Evolutionary conservation across 1,284 basidiomycete species (phyloP), one percentile per base, ranked within the genome.

Genomic region (Mrakiaceae sp.): DNA sequence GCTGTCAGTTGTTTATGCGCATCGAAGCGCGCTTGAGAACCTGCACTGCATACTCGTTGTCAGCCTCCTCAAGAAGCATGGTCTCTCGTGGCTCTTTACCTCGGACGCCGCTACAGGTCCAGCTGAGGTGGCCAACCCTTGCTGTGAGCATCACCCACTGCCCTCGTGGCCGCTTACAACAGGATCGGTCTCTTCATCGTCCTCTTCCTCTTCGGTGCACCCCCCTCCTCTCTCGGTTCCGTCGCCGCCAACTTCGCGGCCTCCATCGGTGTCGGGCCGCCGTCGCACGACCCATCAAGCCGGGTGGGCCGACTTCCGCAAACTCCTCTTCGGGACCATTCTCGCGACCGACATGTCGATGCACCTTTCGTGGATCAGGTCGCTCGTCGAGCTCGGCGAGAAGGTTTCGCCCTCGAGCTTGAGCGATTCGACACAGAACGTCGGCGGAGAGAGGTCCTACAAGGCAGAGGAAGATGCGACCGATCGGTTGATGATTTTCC

Each of bases 281-380:
- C 27, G 27, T 27, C 27, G 27, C 1, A 27, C 27, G 27, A 27
- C 27, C 27, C 27, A 27, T 27, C 14, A n/a, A n/a, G 16, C 72
- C 60, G 74, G 76, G 64, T 81, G 82, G 12, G 77, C 78, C 9
- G 77, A 79, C 3, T 86, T 90, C 73, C 82, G 88, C 59, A 86
- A 84, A 71, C 79, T 90, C 5, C 80, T 96, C 7, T 82, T 83
- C 66, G 82, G 86, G 60, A 86, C 88, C 1, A 85, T 97, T 4
- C 81, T 97, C 12, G 88, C 90, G 3, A 97, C 93, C 12, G 94
- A 97, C 73, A 94, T 97, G 91, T 82, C 84, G 64, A 83, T 94
- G 4, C 93, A 97, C 75, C 82, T 81, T 65, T 82, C 84, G 12
- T 95, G 94, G 78, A 91, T 97, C 81, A 75, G 79, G 55, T 79